Base-by-base conservation (phyloP, 371 early-diverging fungal genomes). In the Lichtheimia ornata region DNA sequence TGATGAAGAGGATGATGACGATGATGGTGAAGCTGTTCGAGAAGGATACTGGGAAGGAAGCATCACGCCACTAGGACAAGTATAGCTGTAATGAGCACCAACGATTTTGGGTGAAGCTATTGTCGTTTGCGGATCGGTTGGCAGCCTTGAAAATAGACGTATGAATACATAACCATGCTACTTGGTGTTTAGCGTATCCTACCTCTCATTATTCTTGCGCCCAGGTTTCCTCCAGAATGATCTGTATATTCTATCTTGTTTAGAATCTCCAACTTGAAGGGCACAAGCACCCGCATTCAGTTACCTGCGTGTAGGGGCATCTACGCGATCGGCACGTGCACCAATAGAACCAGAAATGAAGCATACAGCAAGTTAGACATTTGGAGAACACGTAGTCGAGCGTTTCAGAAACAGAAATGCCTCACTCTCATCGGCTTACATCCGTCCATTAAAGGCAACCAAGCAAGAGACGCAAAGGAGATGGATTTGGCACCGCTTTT, bases 201-300 rank as follows among this genome's bases (percentile, higher is more conserved):
- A 81, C 81, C 78, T 77, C 68, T 76, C 81, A 55, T 78, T 76
- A 22, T 76, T 35, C 59, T 77, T 77, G 20, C 70, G 53, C 7
- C 78, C 76, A 56, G 60, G 72, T 47, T 72, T 64, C 59, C 72
- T 66, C 81, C 81, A 81, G 71, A 81, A 81, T 18, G 78, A 72
- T 51, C 81, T 80, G 59, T 35, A 53, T 28, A 28, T 11, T 11
- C 35, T 35, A 6, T 4, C 35, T 35, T 11, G 4, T 9, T 35
- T 35, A 35, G 35, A 35, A 9, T 35, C 35, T 6, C 11, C 11
- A 9, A 11, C 35, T 35, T 35, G 35, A 11, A 35, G 2, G 9
- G 35, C 11, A 35, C 9, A 35, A 35, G 11, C 35, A 35, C 22
- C 22, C 1, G 4, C 22, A 47, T 22, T 47, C n/a, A n/a, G 6